Percentiles rank a stretch among this genome's conserved stretches.
These are phyloP conservation scores for Amaranthus palmeri DNA, from an alignment of 148 eudicot genomes.

Conservation along the genomic window DNA sequence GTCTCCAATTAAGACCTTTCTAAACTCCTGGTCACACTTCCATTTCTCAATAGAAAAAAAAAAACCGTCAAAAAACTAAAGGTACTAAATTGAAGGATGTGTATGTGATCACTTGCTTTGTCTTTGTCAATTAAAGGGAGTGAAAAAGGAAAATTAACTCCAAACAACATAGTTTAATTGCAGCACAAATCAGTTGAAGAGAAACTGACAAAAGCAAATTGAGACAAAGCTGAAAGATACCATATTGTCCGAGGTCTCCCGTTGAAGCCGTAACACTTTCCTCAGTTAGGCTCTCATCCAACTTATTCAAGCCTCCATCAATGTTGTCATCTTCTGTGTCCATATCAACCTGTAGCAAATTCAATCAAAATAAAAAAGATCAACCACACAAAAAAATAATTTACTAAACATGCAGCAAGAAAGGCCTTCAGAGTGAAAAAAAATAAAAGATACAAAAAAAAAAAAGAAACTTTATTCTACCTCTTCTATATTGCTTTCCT, in stretches of 20 bases:
- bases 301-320: constrained; percentile 28
- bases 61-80: not conserved
- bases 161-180: not conserved
- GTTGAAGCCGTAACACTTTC: constrained; percentile 21
- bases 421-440: not conserved
- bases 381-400: constrained; percentile 5
- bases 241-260: constrained; percentile 26
- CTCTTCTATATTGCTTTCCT: constrained; percentile 82
- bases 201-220: not conserved
- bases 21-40: not conserved
- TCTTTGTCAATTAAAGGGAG: not conserved
- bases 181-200: not conserved
- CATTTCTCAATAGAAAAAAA: not conserved
- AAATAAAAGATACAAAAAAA: not conserved
- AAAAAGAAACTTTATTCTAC: constrained; percentile 29
- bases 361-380: constrained; percentile 14
- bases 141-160: not conserved
- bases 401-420: constrained; percentile 1
- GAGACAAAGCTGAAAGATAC: constrained; percentile 35
- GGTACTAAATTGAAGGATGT: not conserved
- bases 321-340: constrained; percentile 74
- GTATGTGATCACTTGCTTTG: not conserved
- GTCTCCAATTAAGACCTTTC: not conserved
- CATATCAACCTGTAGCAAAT: constrained; percentile 78
- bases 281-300: constrained; percentile 41